Base-by-base conservation (phyloP, 1,284 basidiomycete species). In the Mycena sp. region DNA sequence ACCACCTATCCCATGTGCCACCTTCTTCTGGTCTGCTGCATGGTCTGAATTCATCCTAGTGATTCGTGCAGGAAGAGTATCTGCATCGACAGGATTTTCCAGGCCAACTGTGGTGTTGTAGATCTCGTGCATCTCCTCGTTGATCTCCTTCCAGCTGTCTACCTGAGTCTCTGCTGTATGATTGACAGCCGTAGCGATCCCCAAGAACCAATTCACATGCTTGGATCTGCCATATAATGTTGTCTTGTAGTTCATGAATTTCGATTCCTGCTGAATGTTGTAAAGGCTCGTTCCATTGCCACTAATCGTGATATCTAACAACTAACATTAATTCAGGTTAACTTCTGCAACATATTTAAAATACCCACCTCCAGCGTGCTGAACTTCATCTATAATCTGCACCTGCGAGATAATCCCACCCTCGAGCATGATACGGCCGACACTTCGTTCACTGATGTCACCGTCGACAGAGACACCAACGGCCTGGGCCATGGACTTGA, bases 121-220 rank as follows among this genome's bases (percentile, higher is more conserved):
- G 3, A 67, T 29, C 4, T 55, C 43, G 46, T 61, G 64, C 3
- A 72, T 57, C 6, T 69, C 68, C 12, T 63, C 56, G 26, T 69
- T 49, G 14, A 60, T 12, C 10, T 69, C 55, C 14, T 65, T 66
- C 72, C 72, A 74, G 10, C 71, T 69, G 6, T 65, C 49, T 5
- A 72, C 46, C 40, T 74, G 72, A 19, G 62, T 67, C 46, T 72
- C 68, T 37, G 71, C 73, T 7, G 72, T 69, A 50, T 74, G 73
- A 53, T 72, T 67, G 3, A 64, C 29, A 7, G 71, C 67, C 9
- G 63, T 52, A 16, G 61, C 49, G 14, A 73, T 59, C 0, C 72
- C 69, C 37, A 74, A 54, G 19, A 69, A 65, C 29, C 52, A 60
- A 23, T 55, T 48, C 19, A 59, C 45, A 3, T 53, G 50, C 14